Percentiles rank a stretch among this genome's conserved stretches.
Conservation (phyloP, 2,329 filamentous ascomycete species). For the Blumeria hordei region DNA sequence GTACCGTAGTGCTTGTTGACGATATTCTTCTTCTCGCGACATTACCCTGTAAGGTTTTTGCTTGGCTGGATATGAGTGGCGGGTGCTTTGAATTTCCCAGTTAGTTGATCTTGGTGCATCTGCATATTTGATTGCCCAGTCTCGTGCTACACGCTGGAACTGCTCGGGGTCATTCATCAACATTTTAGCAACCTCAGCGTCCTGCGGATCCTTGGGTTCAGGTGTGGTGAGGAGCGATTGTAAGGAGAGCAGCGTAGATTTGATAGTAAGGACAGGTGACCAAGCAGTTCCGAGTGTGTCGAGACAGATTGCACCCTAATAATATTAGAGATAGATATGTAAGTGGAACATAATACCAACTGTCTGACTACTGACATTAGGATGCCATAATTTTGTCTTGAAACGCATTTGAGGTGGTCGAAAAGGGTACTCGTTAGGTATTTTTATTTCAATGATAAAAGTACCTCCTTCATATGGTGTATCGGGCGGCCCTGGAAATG, state of each 20-base stretch:
- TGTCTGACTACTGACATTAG: slow-evolving; percentile 84
- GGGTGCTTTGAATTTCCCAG: slow-evolving; percentile 20
- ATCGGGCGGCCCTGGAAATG: slow-evolving; percentile 68
- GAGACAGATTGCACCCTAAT: slow-evolving; percentile 80
- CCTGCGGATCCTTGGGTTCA: slow-evolving; percentile 90
- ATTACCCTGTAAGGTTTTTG: slow-evolving; percentile 9
- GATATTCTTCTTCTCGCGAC: slow-evolving; percentile 10
- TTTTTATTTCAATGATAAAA: slow-evolving; percentile 63
- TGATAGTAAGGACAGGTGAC: slow-evolving; percentile 92
- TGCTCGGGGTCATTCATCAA: slow-evolving; percentile 53
- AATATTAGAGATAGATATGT: slow-evolving; percentile 9
- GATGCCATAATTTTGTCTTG: slow-evolving; percentile 86
- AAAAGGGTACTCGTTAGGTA: slow-evolving; percentile 81
- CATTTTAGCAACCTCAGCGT: slow-evolving; percentile 86
- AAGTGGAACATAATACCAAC: slow-evolving; percentile 25
- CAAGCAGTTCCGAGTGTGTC: slow-evolving; percentile 76
- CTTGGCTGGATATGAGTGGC: slow-evolving; percentile 15
- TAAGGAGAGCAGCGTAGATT: slow-evolving; percentile 77
- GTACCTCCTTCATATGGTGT: slow-evolving; percentile 80
- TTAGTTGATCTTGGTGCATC: slow-evolving; percentile 37
- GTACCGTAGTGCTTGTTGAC: slow-evolving; percentile 9
- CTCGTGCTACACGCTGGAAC: slow-evolving; percentile 61
- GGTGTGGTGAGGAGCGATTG: slow-evolving; percentile 83
- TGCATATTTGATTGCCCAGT: slow-evolving; percentile 74
- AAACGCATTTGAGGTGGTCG: slow-evolving; percentile 80